Conservation (phyloP, 768 basidiomycete species). For the Porpolomopsis calyptriformis region DNA sequence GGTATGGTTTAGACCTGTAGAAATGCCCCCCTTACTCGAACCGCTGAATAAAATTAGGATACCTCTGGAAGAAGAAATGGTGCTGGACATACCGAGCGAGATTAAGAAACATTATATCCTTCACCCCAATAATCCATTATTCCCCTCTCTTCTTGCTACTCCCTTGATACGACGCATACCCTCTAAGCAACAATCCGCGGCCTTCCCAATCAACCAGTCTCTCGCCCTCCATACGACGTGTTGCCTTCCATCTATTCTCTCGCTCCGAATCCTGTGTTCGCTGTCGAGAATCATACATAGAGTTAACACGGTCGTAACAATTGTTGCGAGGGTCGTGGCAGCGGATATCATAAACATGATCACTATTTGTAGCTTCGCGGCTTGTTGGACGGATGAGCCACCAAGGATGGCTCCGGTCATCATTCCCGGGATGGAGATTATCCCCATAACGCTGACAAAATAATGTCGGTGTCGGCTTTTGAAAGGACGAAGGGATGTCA, state of each 20-base stretch:
- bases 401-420: slow-evolving; percentile 90
- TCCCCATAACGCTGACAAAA: slow-evolving; percentile 50
- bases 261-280: slow-evolving; percentile 53
- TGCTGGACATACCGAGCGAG: no score
- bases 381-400: slow-evolving; percentile 75
- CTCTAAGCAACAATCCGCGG: slow-evolving; percentile 1
- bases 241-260: slow-evolving; percentile 43
- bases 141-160: background rate
- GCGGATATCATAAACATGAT: slow-evolving; percentile 92
- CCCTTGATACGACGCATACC: background rate
- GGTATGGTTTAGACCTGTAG: no score
- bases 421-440: slow-evolving; percentile 80
- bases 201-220: slow-evolving; percentile 9
- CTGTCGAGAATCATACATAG: slow-evolving; percentile 56
- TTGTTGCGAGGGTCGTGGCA: slow-evolving; percentile 59
- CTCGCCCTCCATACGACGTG: slow-evolving; percentile 18
- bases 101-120: no score
- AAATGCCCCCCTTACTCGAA: no score
- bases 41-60: no score
- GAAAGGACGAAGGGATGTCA: background rate
- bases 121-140: background rate
- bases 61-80: no score
- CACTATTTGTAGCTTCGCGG: slow-evolving; percentile 81
- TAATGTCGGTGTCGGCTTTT: background rate
- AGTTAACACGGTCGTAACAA: slow-evolving; percentile 50